Conservation (phyloP, 2,329 filamentous ascomycete species). For the Pseudogymnoascus verrucosus region DNA sequence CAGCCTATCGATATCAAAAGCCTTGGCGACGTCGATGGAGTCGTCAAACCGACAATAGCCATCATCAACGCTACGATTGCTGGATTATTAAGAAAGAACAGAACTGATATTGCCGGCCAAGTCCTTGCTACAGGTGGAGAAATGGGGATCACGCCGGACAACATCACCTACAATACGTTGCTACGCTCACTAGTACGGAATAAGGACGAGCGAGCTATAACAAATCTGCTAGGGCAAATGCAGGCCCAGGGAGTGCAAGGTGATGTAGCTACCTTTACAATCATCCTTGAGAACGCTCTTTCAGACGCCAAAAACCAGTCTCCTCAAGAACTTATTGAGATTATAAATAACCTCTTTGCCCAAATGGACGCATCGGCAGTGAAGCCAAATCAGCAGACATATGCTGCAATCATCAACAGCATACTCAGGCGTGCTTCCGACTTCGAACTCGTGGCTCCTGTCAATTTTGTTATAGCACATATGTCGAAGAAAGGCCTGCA, state of each 20-base stretch:
- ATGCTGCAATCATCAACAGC: conserved; percentile 61
- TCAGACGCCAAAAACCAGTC: conserved; percentile 33
- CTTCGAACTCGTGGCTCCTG: conserved; percentile 38
- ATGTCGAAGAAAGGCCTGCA: conserved; percentile 48
- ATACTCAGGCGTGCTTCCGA: conserved; percentile 38
- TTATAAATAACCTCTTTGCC: conserved; percentile 46
- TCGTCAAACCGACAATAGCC: conserved; percentile 52
- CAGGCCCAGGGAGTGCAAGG: conserved; percentile 43
- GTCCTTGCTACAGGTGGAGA: conserved; percentile 42
- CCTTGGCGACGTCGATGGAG: conserved; percentile 27
- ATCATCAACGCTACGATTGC: conserved; percentile 63
- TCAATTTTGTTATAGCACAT: conserved; percentile 53
- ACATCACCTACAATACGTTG: conserved; percentile 57
- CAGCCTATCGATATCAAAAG: conserved; percentile 19
- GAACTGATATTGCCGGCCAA: conserved; percentile 41
- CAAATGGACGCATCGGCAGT: conserved; percentile 51
- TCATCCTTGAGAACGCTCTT: conserved; percentile 57
- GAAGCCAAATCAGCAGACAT: conserved; percentile 53
- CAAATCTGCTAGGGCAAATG: conserved; percentile 52
- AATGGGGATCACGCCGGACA: conserved; percentile 38
- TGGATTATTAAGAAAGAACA: conserved; percentile 47
- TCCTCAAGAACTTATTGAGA: conserved; percentile 40
- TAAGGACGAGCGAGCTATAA: conserved; percentile 40
- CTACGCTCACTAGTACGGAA: conserved; percentile 50
- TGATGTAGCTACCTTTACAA: conserved; percentile 64